Base-by-base conservation (phyloP, 2,329 filamentous ascomycete species). In the Trichoderma koningii region DNA sequence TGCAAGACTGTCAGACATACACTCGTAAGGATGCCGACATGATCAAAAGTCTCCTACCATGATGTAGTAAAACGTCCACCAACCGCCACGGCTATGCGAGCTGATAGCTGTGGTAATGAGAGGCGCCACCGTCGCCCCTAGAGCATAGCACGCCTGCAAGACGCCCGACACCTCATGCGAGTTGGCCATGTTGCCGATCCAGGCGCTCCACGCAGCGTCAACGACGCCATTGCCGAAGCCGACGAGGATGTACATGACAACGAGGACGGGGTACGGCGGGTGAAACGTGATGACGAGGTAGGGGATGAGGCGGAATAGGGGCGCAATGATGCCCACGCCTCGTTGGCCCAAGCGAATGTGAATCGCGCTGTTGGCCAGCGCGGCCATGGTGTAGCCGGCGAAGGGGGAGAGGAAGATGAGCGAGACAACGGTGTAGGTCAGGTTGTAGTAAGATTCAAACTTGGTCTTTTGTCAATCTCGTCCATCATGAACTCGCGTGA, bases 61-160 rank as follows among this genome's bases (percentile, higher is more conserved):
- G 50, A 92, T 77, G 72, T 91, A 92, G 75, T 92, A 93, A 72
- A 89, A 93, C 2, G 80, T 79, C 70, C 88, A 91, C 90, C 90
- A 93, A 0, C 80, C 80, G 57, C 88, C 68, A 6, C 78, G 70
- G 0, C 79, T 86, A 70, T 86, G 86, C 0, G 87, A 87, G 44
- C 92, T 85, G 82, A 93, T 85, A 0, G 83, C 83, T 0, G 90
- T 92, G 0, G 89, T 89, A 55, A 92, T 83, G 3, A 92, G 73
- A 0, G 90, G 90, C n/a, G 85, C 82, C 0, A 92, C 76, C 0
- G 89, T 86, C 0, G 87, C 90, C 0, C 90, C 89, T 0, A 86
- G 69, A 0, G 88, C 89, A 70, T 92, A 93, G 57, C 85, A 84
- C 0, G 84, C 87, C 69, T 92, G 89, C 26, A 92, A 76, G 62